Evolutionary conservation across 164 flowering plant species (phyloP).

Genomic region (Dillenia turbinata): DNA sequence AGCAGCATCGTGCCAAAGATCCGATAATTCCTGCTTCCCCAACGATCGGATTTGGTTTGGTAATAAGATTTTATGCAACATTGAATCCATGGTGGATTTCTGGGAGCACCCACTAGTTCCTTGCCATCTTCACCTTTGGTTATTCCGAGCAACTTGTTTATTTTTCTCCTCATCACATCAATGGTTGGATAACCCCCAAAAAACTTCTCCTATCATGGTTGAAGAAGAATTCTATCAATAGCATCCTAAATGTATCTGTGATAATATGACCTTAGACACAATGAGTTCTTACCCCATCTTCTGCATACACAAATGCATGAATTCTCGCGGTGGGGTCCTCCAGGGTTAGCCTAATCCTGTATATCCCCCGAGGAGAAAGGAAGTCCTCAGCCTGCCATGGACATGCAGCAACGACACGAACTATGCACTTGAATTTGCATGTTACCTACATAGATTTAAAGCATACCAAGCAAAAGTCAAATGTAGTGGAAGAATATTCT

Average conservation of each 20-base stretch:
- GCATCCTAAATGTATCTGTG: background rate
- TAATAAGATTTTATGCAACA: constrained; percentile 49
- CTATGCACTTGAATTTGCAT: constrained; percentile 55
- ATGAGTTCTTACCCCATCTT: constrained; percentile 63
- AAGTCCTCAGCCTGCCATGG: constrained; percentile 49
- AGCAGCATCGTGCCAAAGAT: constrained; percentile 43
- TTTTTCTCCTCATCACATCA: constrained; percentile 29
- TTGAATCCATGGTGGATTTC: constrained; percentile 63
- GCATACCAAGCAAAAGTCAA: no score
- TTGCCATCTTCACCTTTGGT: constrained; percentile 15
- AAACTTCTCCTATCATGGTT: constrained; percentile 39
- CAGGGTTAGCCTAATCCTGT: constrained; percentile 60
- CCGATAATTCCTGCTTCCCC: constrained; percentile 45
- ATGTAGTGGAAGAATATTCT: no score
- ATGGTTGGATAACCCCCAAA: constrained; percentile 37
- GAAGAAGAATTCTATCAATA: background rate
- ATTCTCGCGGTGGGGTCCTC: constrained; percentile 90
- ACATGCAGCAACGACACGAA: constrained; percentile 44
- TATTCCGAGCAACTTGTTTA: constrained; percentile 51
- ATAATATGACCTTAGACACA: background rate
- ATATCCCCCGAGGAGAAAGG: constrained; percentile 34
- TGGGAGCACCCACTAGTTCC: constrained; percentile 17
- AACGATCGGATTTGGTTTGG: constrained; percentile 24
- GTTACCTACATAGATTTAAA: constrained; percentile 35
- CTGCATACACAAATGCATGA: constrained; percentile 55